Base-by-base conservation (phyloP, 805 yeast species). In the Teunomyces panamensis region DNA sequence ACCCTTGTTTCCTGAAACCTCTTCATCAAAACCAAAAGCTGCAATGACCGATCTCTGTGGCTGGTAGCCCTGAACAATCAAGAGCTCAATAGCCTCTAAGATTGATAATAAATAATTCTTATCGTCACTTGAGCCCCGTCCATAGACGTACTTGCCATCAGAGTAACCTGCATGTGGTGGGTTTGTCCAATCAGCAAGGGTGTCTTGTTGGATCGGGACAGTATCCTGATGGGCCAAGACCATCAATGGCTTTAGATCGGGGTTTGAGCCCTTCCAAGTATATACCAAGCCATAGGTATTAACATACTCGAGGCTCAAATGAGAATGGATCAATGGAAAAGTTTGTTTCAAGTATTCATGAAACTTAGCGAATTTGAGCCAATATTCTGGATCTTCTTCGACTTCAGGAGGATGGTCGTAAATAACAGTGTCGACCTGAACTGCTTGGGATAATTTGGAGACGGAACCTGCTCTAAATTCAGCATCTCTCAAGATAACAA, bases 21-120 rank as follows among this genome's bases (percentile, higher is more conserved):
- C 96, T 67, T 88, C 96, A 59, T 89, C 96, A 55, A 80, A 85
- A 1, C 96, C 96, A 57, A 84, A 80, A 0, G 88, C 81, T 1
- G 84, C 60, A 9, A 88, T 52, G 10, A 87, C 62, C 2, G 88
- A 75, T 64, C 96, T 79, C 44, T 73, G 63, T 11, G 90, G 88
- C 39, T 59, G 48, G 66, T 74, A 85, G 1, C 75, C 83, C 20
- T 73, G 74, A 13, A 66, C 64, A 30, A 66, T 56, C 27, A 87
- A 58, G 30, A 85, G 63, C 44, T 68, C 63, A n/a, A 80, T 61
- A 1, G 90, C 74, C 60, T 87, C 91, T 58, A 87, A 61, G 43
- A 84, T 75, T 1, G 83, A 86, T 50, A 84, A 71, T 42, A 89
- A 68, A 29, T 83, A 66, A 59, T 83, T 83, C 64, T 89, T 89